Base-by-base conservation (phyloP, 805 yeast species). In the Wickerhamiella spandovensis region DNA sequence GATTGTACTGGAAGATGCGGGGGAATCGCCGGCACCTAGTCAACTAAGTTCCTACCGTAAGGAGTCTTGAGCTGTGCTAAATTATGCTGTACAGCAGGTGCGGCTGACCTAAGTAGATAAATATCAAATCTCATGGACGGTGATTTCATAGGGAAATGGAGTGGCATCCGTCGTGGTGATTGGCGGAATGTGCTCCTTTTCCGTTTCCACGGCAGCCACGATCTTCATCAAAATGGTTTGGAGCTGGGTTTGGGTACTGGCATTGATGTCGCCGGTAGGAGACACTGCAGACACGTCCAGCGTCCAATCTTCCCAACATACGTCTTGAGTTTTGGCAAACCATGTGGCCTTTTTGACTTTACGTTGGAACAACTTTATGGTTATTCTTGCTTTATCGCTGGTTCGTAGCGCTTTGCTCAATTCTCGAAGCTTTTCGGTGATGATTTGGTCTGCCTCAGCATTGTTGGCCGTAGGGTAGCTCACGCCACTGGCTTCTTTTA, bases 251-350 rank as follows among this genome's bases (percentile, higher is more conserved):
- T 52, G 58, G 54, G 48, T 54, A 56, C 18, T 51, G 39, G 48
- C 58, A 54, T 49, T 51, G 17, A 48, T 50, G 18, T 43, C 37
- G 46, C 54, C 49, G 52, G 53, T 61, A 57, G 53, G 55, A 7
- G 76, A 70, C 25, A 75, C 62, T 7, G 78, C 67, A 25, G 68
- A 70, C 9, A 82, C 67, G 35, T 71, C 72, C 44, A 84, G 62
- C 4, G 68, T 63, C 94, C 95, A 84, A 21, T 73, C 69, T 60
- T 84, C 94, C 88, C 92, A 84, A 55, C 76, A 67, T 22, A 67
- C 58, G 28, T 74, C 76, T 43, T 73, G 77, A 30, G 58, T 51
- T 55, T 61, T 71, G 39, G 76, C 78, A 63, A 77, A 79, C 82
- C 83, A 78, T 38, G 80, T 72, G 20, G 72, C 66, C 51, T 74